Conservation (phyloP, 495 filamentous ascomycete species). For the Lophium mytilinum region DNA sequence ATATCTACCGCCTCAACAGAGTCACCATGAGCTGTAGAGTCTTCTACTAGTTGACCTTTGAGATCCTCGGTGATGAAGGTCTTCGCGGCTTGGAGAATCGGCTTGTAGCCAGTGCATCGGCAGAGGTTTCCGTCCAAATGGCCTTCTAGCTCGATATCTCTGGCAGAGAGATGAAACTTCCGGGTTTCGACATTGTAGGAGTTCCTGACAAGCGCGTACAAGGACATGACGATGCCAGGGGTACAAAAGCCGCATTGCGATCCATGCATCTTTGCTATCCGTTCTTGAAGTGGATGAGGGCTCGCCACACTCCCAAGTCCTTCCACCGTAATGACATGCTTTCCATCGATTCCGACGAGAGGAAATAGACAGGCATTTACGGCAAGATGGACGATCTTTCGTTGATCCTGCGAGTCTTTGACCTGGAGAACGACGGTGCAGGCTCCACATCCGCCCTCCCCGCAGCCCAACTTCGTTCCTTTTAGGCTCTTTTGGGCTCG, state of each 20-base stretch:
- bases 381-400: conserved; percentile 20
- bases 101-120: conserved; percentile 39
- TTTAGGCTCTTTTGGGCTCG: conserved; percentile 40
- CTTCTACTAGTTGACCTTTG: conserved; percentile 29
- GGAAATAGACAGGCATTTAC: conserved; percentile 26
- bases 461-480: conserved; percentile 54
- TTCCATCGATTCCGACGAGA: conserved; percentile 33
- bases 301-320: conserved; percentile 33
- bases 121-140: conserved; percentile 39
- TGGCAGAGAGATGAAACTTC: conserved; percentile 25
- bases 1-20: conserved; percentile 5
- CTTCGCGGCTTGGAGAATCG: conserved; percentile 39
- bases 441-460: conserved; percentile 38
- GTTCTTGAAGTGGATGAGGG: conserved; percentile 37
- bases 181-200: conserved; percentile 31
- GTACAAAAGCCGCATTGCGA: conserved; percentile 35
- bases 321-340: conserved; percentile 39
- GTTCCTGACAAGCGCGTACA: conserved; percentile 38
- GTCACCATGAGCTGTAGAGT: neutral
- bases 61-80: conserved; percentile 45
- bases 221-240: conserved; percentile 38
- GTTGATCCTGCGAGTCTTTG: conserved; percentile 11
- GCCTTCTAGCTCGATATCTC: conserved; percentile 26
- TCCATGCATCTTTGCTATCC: conserved; percentile 38
- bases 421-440: conserved; percentile 37